Evolutionary conservation across 78 protist genomes (phyloP).

Genomic region (Planoprotostelium fungivorum): DNA sequence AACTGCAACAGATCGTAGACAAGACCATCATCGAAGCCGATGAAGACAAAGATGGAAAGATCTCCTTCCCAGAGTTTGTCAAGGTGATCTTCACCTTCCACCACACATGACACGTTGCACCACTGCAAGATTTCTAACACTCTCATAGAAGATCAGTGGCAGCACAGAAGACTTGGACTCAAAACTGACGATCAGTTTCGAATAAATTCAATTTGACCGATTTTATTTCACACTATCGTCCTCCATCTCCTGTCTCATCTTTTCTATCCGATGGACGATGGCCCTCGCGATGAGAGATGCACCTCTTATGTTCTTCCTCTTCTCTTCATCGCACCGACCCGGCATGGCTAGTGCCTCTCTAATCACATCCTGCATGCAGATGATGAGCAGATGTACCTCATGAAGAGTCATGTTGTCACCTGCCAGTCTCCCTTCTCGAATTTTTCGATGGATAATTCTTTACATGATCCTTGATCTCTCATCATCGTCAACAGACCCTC

Average conservation of each 20-base stretch:
- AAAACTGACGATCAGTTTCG: not conserved
- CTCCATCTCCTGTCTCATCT: too few relatives aligned
- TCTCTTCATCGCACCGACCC: not conserved
- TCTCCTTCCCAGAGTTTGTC: conserved; percentile 78
- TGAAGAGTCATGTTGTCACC: not conserved
- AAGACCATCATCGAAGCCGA: conserved; percentile 93
- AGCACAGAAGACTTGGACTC: not conserved
- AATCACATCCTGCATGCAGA: not conserved
- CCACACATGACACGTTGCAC: not conserved
- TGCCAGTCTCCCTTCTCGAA: not conserved
- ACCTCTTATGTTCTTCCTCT: not conserved
- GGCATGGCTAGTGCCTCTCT: not conserved
- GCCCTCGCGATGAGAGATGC: not conserved
- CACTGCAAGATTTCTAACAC: too few relatives aligned
- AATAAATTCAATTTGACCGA: too few relatives aligned
- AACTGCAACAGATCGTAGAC: conserved; percentile 96
- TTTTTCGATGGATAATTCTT: not conserved
- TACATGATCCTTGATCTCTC: not conserved
- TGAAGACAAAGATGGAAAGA: conserved; percentile 72
- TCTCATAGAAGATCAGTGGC: not conserved
- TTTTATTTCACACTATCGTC: too few relatives aligned
- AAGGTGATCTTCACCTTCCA: conserved; percentile 1
- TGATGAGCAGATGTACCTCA: too few relatives aligned
- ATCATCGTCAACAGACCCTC: not conserved
- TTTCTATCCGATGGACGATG: too few relatives aligned